Base-by-base conservation (phyloP, 2,329 filamentous ascomycete genomes). In the Verticillium longisporum region DNA sequence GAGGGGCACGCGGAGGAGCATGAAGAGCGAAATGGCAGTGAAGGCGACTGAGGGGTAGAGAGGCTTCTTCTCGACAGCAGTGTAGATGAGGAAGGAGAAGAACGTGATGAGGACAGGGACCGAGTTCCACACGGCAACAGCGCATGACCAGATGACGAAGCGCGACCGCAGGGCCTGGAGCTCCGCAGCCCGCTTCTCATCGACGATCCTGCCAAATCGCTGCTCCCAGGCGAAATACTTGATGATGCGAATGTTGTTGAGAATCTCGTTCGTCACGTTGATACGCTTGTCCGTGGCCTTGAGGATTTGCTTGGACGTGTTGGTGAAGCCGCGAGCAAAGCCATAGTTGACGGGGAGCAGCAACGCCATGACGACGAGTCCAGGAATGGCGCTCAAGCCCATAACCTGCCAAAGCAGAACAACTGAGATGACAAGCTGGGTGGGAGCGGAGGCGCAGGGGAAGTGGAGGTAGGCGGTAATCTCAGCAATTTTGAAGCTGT, bases 221-320 rank as follows among this genome's bases (percentile, higher is more conserved):
- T 92, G 87, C 74, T 99, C 95, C 95, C 95, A 99, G 0, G 95
- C 94, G 72, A 99, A 99, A 75, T 95, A 99, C 73, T 99, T 99
- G 84, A 99, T 98, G 72, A 99, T 97, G 58, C 95, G 88, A 66
- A 99, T 98, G 69, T 98, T 99, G 71, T 96, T 93, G 33, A 99
- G 80, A 7, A 98, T 90, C 75, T 99, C 95, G 72, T 99, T 99
- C 5, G 95, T 99, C 4, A 92, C 89, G 71, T 97, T 91, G 65
- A 99, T 98, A 59, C 95, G 88, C 70, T 95, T 95, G 75, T 99
- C 95, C 3, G 95, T 99, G 21, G 92, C 92, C 59, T 90, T 86
- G 78, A 98, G 87, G 69, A 99, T 98, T 66, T 87, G 85, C 77
- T 96, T 96, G 72, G 97, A 95, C 2, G 92, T 91, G 59, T 83